phyloP scores from a whole-genome alignment of 495 filamentous ascomycete genomes.

The Monascus purpureus region DNA sequence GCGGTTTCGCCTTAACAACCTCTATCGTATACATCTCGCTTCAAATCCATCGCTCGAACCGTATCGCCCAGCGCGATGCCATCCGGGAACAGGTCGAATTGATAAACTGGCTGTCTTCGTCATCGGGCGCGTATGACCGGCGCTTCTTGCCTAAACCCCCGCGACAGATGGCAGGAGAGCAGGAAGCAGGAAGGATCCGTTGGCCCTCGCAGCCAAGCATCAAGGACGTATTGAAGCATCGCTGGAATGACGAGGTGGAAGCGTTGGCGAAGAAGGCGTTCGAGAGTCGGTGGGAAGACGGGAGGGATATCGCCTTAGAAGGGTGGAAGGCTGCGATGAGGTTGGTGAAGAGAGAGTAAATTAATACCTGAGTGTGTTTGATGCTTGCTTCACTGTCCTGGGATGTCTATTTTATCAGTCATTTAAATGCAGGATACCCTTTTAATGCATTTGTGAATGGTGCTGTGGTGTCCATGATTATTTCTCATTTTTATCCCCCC shows the following conservation, averaged over 20 bases:
- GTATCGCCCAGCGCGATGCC: constrained; percentile 50
- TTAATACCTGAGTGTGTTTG: background rate
- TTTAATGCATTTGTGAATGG: too few relatives aligned
- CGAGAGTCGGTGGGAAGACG: constrained; percentile 46
- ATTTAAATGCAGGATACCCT: too few relatives aligned
- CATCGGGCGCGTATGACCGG: constrained; percentile 30
- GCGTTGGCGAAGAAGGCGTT: constrained; percentile 51
- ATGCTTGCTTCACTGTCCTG: constrained; percentile 1
- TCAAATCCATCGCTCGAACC: constrained; percentile 56
- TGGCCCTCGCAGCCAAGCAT: constrained; percentile 28
- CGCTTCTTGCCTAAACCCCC: constrained; percentile 17
- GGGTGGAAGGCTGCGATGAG: constrained; percentile 18
- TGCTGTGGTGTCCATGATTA: constrained; percentile 7
- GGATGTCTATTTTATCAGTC: too few relatives aligned
- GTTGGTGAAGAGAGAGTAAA: constrained; percentile 24
- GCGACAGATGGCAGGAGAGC: constrained; percentile 16
- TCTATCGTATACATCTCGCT: constrained; percentile 69
- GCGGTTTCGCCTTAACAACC: constrained; percentile 76
- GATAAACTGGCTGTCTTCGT: constrained; percentile 40
- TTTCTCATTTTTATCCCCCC: too few relatives aligned
- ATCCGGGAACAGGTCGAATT: constrained; percentile 58
- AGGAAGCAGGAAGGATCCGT: constrained; percentile 8
- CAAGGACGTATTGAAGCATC: constrained; percentile 56
- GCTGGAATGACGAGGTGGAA: constrained; percentile 68
- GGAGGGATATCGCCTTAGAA: constrained; percentile 32